Evolutionary conservation across 2,329 filamentous ascomycete species (phyloP), one percentile per base, ranked within the genome.

Genomic region (Xylariaceae sp.): DNA sequence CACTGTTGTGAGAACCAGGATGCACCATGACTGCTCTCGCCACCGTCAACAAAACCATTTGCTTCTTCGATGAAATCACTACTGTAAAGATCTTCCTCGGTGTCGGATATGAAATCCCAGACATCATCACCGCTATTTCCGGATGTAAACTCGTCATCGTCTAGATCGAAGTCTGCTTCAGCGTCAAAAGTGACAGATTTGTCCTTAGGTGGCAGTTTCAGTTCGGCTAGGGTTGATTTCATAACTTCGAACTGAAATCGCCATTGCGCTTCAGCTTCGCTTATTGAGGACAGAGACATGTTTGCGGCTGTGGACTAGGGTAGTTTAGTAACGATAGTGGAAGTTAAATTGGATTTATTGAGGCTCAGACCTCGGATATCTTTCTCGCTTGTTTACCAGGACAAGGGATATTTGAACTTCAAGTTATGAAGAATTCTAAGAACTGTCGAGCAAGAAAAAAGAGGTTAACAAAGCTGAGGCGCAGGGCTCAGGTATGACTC

Each of bases 41-140:
- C n/a, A 17, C 55, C 49, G 37, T 56, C 55, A 25, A 55, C 43
- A 17, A 64, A 46, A 40, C 59, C 60, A 22, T 61, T 59, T 6
- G 55, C 52, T 32, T 73, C 67, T 21, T 79, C 76, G 38, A 84
- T 78, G 22, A 80, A 69, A 50, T 87, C 86, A 56, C 82, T 85
- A 58, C 79, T 85, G 62, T 78, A 70, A 10, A 66, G 73, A 45
- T 84, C 83, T 17, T 82, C 80, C 20, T 86, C 83, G 39, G 77
- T 77, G 40, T 91, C 85, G 48, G 84, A 89, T 60, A 95, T 88
- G 47, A 94, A 82, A 63, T 96, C 91, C 92, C 92, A 96, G 8
- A 96, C 83, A 67, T 96, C 90, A 47, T 92, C 86, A 5, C 80
- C 79, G 16, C 78, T 81, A 35, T 78, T 80, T 5, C 79, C 79